Conservation (phyloP, 2,329 filamentous ascomycete species). For the Delphinella strobiligena region DNA sequence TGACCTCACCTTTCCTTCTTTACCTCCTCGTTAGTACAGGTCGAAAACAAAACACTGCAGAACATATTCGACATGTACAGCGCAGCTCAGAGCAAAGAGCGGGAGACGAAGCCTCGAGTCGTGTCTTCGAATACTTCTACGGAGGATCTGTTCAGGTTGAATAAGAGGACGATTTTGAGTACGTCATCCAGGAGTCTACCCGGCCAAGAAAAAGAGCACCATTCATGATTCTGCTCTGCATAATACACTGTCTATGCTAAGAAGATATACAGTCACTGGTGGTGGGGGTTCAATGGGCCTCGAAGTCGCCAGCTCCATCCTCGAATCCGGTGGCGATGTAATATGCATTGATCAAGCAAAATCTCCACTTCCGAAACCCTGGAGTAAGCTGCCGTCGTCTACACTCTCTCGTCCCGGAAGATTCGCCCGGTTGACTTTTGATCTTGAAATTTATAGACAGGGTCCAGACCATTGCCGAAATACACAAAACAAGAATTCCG, state of each 20-base stretch:
- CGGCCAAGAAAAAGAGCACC: too few species aligned
- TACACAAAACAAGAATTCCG: background rate
- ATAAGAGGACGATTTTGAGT: background rate
- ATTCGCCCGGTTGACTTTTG: background rate
- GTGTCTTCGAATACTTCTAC: background rate
- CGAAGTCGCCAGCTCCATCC: background rate
- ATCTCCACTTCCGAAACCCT: background rate
- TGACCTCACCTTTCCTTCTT: too few species aligned
- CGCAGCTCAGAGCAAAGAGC: background rate
- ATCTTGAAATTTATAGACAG: background rate
- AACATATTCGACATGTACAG: too few species aligned
- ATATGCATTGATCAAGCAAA: conserved; percentile 1
- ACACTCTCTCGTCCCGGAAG: background rate
- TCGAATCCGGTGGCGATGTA: conserved; percentile 6
- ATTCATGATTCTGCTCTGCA: background rate
- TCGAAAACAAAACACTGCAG: too few species aligned
- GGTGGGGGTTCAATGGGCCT: conserved; percentile 3
- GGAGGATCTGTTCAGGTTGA: conserved; percentile 5
- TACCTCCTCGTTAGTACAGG: too few species aligned
- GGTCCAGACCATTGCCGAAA: background rate
- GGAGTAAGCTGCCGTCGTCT: background rate
- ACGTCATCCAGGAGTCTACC: too few species aligned
- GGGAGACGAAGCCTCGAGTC: conserved; percentile 2
- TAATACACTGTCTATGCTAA: background rate
- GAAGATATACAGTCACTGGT: conserved; percentile 3